These are phyloP conservation scores for Chrysoporthe austroafricana DNA, from an alignment of 2,329 filamentous ascomycete species.

Conservation along the genomic window DNA sequence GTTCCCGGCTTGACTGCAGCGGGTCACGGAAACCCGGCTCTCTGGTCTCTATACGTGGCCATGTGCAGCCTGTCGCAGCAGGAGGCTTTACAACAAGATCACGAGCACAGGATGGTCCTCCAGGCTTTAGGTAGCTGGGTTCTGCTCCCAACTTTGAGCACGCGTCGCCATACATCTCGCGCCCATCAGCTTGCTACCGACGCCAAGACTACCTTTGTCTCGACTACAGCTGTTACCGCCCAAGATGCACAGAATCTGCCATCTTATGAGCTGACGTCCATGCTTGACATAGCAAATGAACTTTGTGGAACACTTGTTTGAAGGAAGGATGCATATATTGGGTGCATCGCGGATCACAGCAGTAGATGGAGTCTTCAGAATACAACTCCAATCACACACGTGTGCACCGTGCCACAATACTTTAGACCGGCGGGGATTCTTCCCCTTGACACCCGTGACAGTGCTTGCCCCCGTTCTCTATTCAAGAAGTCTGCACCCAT, in stretches of 20 bases:
- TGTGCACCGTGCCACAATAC: too few species aligned
- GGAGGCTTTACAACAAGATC: neutral
- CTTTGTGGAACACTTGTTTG: neutral
- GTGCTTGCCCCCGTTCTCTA: neutral
- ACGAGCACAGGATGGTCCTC: neutral
- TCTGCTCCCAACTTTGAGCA: neutral
- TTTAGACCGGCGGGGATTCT: too few species aligned
- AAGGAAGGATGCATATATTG: neutral
- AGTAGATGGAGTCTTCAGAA: neutral
- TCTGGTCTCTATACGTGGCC: neutral
- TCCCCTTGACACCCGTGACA: neutral
- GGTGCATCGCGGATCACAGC: neutral
- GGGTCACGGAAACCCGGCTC: neutral
- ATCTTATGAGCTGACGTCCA: neutral
- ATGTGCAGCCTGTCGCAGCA: neutral
- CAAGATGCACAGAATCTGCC: neutral
- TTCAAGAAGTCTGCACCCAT: slow-evolving; percentile 25
- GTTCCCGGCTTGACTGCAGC: neutral
- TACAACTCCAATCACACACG: neutral
- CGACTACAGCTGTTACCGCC: too few species aligned
- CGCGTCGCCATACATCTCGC: neutral
- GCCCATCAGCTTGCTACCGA: neutral
- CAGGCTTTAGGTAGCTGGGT: neutral
- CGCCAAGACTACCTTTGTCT: too few species aligned
- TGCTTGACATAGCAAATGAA: neutral